These are phyloP conservation scores for Salinomyces thailandicus DNA, from an alignment of 2,329 filamentous ascomycete species.

Conservation along the genomic window DNA sequence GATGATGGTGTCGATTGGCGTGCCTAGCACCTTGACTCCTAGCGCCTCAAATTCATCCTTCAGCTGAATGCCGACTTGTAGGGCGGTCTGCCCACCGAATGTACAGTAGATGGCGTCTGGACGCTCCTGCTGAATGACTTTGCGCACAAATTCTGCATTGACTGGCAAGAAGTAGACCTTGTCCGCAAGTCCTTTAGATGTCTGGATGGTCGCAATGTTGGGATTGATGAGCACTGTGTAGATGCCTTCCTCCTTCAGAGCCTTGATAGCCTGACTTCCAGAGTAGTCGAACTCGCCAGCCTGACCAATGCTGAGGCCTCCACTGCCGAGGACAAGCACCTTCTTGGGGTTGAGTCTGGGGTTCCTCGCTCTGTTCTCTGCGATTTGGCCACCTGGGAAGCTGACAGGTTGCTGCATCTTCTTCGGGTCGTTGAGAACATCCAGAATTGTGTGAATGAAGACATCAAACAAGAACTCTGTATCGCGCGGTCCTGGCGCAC, in stretches of 20 bases:
- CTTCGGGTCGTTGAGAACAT: slow-evolving; percentile 56
- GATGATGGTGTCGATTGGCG: slow-evolving; percentile 95
- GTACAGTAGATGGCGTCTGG: slow-evolving; percentile 97
- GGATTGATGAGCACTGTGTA: slow-evolving; percentile 98
- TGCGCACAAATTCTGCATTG: slow-evolving; percentile 92
- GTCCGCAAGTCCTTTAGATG: slow-evolving; percentile 91
- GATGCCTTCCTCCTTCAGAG: slow-evolving; percentile 92
- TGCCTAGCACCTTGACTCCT: slow-evolving; percentile 89
- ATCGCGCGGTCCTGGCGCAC: slow-evolving; percentile 86
- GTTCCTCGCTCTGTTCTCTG: slow-evolving; percentile 65
- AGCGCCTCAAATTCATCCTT: slow-evolving; percentile 93
- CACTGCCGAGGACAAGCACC: slow-evolving; percentile 85
- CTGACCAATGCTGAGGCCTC: slow-evolving; percentile 93
- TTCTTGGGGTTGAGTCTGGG: slow-evolving; percentile 84
- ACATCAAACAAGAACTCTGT: slow-evolving; percentile 97
- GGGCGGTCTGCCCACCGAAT: slow-evolving; percentile 92
- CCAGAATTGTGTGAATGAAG: slow-evolving; percentile 75
- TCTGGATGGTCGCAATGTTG: slow-evolving; percentile 98
- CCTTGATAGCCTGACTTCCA: slow-evolving; percentile 96
- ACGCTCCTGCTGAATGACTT: slow-evolving; percentile 88
- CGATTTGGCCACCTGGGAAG: slow-evolving; percentile 75
- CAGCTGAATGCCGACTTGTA: slow-evolving; percentile 93
- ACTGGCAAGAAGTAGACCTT: slow-evolving; percentile 99
- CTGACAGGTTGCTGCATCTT: slow-evolving; percentile 62
- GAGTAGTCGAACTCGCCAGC: slow-evolving; percentile 99